Base-by-base conservation (phyloP, 139 green algal species). In the Chlamydomonas schloesseri region DNA sequence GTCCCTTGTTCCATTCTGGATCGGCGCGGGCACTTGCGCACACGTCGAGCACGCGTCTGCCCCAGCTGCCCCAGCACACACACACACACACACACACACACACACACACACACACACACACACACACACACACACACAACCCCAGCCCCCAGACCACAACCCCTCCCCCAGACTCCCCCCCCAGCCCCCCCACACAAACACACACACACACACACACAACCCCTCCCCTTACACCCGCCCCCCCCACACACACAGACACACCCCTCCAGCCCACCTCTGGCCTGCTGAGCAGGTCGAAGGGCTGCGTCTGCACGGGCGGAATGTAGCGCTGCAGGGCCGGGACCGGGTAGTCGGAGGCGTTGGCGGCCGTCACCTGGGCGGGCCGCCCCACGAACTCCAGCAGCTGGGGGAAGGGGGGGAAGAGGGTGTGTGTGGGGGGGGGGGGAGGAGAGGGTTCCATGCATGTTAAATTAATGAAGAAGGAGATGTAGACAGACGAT, bases 271-370 rank as follows among this genome's bases (percentile, higher is more conserved):
- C 31, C 73, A 76, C 57, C 73, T 83, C 71, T 11, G 68, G 82
- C 28, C 78, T 46, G 64, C 46, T 74, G 23, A 91, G 50, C 68
- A 94, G 77, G 85, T 93, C 88, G 73, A 76, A 94, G 3, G 91
- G 91, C 20, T 37, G 18, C 29, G 91, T 94, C 58, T 94, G 91
- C 10, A 94, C 36, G 23, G 89, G 81, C 20, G 89, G 91, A 5
- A 94, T 84, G 84, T 83, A 86, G n/a, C 86, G 50, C 24, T 91
- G 81, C 20, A 85, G 69, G 67, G 87, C 88, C 23, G 83, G 50
- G 1, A 23, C 9, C 29, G 29, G 71, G 3, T 17, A 34, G 21
- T 46, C 37, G 14, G 11, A 76, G 82, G 89, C 87, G 83, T 90
- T 92, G 81, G 34, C 88, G 17, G 88, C 24, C 1, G 90, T 93